Evolutionary conservation across 257 asterid species (phyloP).

Genomic region (Apocynum venetum): DNA sequence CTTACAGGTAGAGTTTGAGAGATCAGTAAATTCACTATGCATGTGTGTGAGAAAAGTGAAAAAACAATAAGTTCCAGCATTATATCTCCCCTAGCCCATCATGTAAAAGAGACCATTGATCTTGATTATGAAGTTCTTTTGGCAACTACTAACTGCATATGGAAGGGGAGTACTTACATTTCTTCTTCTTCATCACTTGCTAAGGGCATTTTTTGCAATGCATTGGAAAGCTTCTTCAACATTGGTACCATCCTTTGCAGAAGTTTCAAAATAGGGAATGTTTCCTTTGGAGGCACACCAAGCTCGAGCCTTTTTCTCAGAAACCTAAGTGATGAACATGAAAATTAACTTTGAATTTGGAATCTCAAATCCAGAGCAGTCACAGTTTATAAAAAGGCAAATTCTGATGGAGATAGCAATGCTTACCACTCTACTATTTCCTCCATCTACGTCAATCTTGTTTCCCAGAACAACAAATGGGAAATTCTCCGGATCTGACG

Average conservation of each 20-base stretch:
- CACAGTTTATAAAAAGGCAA: constrained; percentile 1
- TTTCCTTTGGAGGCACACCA: constrained; percentile 98
- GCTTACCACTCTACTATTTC: constrained; percentile 90
- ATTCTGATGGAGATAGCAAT: not conserved
- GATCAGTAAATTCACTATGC: not conserved
- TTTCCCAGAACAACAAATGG: constrained; percentile 98
- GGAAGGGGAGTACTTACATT: constrained; percentile 50
- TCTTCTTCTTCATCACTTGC: constrained; percentile 94
- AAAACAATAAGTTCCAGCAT: not conserved
- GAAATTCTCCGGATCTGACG: constrained; percentile 94
- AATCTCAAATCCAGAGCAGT: not conserved
- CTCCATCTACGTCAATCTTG: constrained; percentile 95
- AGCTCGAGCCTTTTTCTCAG: constrained; percentile 98
- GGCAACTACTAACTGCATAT: not conserved
- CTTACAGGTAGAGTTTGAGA: no score
- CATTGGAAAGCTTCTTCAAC: constrained; percentile 98
- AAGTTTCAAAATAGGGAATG: constrained; percentile 95
- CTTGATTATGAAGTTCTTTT: not conserved
- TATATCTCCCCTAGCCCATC: not conserved
- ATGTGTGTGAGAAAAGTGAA: not conserved
- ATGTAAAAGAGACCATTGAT: not conserved
- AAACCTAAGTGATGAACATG: constrained; percentile 41
- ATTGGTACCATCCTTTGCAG: constrained; percentile 93
- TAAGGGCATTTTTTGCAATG: constrained; percentile 83
- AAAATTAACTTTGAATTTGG: not conserved